Base-by-base conservation (phyloP, 495 filamentous ascomycete genomes). In the Clohesyomyces aquaticus region DNA sequence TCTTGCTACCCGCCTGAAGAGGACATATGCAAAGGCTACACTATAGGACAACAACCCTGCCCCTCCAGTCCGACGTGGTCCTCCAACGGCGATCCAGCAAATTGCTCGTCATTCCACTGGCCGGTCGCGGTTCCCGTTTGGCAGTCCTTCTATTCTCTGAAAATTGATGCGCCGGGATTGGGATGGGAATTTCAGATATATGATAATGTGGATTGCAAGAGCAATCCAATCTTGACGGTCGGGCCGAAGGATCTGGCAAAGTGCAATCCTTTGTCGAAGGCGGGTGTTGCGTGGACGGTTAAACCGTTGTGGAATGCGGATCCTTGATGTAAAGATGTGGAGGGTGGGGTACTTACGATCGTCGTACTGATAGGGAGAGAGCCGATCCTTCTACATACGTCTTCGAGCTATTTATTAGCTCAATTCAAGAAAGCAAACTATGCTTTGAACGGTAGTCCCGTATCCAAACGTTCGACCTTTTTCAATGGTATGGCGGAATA, bases 291-390 rank as follows among this genome's bases (percentile, higher is more conserved):
- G 45, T 19, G 49, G 16, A 50, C 43, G 23, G 19, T 29, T 23
- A 60, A 19, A 18, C 43, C 45, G 12, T 29, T 60, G 16, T 60
- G 56, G 43, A 60, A 60, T 41, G 56, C 26, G 16, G 45, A 60
- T 60, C 8, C 25, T 59, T 59, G 10, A 25, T 47, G 8, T 47
- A 9, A 21, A 9, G 43, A 47, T 14, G 22, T 3, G 22, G 43
- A 19, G 4, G 43, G 6, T 47, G n/a, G 43, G n/a, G 22, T 47
- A 9, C 22, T 9, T 14, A 14, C 43, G 6, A 47, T 47, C 22
- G n/a, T n/a, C n/a, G n/a, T n/a, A n/a, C n/a, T n/a, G n/a, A n/a
- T n/a, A n/a, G n/a, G n/a, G n/a, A n/a, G n/a, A n/a, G n/a, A n/a
- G n/a, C n/a, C n/a, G n/a, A n/a, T n/a, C n/a, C n/a, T n/a, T n/a